Base-by-base conservation (phyloP, 345 rosid genomes). In the Eucalyptus marginata region DNA sequence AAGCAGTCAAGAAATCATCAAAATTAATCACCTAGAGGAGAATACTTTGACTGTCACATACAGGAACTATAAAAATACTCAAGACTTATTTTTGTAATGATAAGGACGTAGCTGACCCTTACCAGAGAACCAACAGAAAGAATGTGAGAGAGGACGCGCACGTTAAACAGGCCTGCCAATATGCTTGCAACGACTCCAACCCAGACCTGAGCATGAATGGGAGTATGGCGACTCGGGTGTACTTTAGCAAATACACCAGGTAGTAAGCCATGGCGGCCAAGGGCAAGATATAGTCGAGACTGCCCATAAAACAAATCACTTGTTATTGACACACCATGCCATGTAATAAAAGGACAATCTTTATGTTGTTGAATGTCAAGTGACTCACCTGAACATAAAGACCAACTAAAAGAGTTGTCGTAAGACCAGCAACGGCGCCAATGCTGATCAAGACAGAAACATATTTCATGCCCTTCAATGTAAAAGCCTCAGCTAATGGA, bases 381-480 rank as follows among this genome's bases (percentile, higher is more conserved):
- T 66, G 86, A 91, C 89, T 91, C 88, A 97, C 99, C 99, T 96
- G 99, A 94, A 98, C 99, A 93, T 97, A 98, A 87, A 98, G 99
- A 80, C 99, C 99, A 88, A 98, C 99, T 83, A 97, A 90, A 88
- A 97, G 99, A 81, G 99, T 94, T 20, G 99, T 98, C 24, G 99
- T 96, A 92, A 98, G 98, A 89, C 99, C 99, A 86, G 98, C 99
- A 89, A 97, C 98, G 88, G 99, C 99, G 89, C 97, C 99, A 44
- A 96, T 86, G 91, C 99, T 96, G 92, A 97, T 98, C 88, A 98
- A 91, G 90, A 96, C 15, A 18, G 99, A 95, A 89, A 95, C 94
- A 87, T 90, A 96, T 87, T 97, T 98, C 95, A 97, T 89, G 88
- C 99, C 99, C 96, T 93, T 97, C 18, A 98, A 94, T 36, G 91